phyloP scores from a whole-genome alignment of 2,329 filamentous ascomycete genomes.

The Fusarium burgessii region DNA sequence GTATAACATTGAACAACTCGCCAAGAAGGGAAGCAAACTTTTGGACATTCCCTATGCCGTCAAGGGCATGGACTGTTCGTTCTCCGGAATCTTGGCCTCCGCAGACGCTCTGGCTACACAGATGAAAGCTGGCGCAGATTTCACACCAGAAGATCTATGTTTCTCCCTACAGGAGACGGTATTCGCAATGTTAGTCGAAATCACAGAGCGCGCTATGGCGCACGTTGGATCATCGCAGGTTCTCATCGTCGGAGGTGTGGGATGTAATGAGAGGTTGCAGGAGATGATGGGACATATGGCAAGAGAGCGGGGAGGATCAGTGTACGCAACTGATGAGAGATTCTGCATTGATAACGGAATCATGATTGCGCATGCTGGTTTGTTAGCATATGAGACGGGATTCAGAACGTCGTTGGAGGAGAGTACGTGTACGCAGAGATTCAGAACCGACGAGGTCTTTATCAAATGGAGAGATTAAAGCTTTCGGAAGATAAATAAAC shows the following conservation, averaged over 20 bases:
- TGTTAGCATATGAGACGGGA: constrained; percentile 86
- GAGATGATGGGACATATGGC: constrained; percentile 99
- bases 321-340: constrained; percentile 95
- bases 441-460: constrained; percentile 84
- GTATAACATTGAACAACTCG: constrained; percentile 97
- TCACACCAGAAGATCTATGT: constrained; percentile 88
- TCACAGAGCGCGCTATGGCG: constrained; percentile 98
- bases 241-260: constrained; percentile 93
- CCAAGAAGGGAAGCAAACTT: constrained; percentile 77
- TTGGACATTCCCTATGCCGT: constrained; percentile 95
- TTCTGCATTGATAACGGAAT: constrained; percentile 99
- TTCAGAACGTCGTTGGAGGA: constrained; percentile 82
- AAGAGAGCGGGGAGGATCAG: constrained; percentile 84
- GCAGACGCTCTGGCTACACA: constrained; percentile 83
- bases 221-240: constrained; percentile 94
- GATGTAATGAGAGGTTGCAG: constrained; percentile 93
- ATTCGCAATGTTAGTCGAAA: constrained; percentile 97
- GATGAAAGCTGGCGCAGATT: constrained; percentile 65
- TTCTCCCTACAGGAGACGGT: constrained; percentile 96
- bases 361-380: constrained; percentile 97
- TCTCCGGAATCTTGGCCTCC: constrained; percentile 88
- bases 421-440: constrained; percentile 86
- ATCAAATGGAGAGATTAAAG: constrained; percentile 80
- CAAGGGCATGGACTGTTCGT: constrained; percentile 98
- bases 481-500: not conserved